These are phyloP conservation scores for Trypanosomatidae sp. DNA, from an alignment of 208 protist genomes.

Conservation along the genomic window DNA sequence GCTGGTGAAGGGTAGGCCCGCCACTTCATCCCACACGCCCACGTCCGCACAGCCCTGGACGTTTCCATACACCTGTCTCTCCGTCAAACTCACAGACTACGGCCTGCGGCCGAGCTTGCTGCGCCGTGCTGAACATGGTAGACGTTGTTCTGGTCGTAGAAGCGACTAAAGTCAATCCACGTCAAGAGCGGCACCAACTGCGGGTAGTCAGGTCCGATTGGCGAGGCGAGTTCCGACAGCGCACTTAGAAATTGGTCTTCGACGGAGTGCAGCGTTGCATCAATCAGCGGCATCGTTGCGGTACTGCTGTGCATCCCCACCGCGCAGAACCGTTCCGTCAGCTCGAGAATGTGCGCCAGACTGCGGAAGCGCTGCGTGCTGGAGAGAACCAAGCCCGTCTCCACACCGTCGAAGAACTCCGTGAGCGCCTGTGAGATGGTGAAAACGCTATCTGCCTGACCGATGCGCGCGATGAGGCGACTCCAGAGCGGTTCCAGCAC, in stretches of 20 bases:
- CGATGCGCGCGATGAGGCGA: constrained; percentile 60
- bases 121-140: constrained; percentile 75
- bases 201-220: constrained; percentile 77
- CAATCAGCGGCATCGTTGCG: constrained; percentile 47
- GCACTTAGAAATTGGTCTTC: constrained; percentile 65
- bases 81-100: background rate
- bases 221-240: constrained; percentile 79
- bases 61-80: background rate
- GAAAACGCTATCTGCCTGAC: constrained; percentile 72
- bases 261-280: constrained; percentile 55
- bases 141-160: constrained; percentile 82
- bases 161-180: constrained; percentile 87
- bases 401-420: constrained; percentile 73
- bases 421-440: constrained; percentile 63
- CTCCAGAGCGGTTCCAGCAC: constrained; percentile 86
- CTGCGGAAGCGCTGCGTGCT: constrained; percentile 77
- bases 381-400: constrained; percentile 71
- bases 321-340: constrained; percentile 76
- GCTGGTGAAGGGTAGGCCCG: background rate
- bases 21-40: background rate
- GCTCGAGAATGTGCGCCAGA: constrained; percentile 61
- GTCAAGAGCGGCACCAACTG: constrained; percentile 82
- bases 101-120: background rate
- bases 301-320: constrained; percentile 65
- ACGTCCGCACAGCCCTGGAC: background rate